Evolutionary conservation across 1,284 basidiomycete genomes (phyloP), one percentile per base, ranked within the genome.

Genomic region (Quambalaria eucalypti): DNA sequence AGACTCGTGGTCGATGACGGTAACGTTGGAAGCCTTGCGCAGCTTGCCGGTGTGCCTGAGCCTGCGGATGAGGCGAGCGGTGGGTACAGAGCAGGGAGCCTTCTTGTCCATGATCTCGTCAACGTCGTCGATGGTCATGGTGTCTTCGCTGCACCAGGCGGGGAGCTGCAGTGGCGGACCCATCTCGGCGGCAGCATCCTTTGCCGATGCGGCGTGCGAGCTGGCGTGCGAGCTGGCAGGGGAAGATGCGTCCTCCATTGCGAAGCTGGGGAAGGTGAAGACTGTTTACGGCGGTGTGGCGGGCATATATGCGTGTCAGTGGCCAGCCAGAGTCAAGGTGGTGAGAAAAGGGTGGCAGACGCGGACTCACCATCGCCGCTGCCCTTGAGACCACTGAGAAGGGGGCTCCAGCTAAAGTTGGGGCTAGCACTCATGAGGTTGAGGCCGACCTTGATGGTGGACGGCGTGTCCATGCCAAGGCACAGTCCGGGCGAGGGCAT

Each of bases 41-140:
- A 9, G n/a, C 7, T 33, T 26, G 6, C 29, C 31, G 5, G 52
- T 30, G 2, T 39, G 12, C 2, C 51, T 21, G 46, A 57, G 60
- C 7, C 46, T 51, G n/a, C 56, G 50, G 21, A 21, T 39, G 16
- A 14, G 36, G 36, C 36, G 36, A n/a, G 21, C 16, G 16, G 16
- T 39, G 5, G 5, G 4, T 4, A 21, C 16, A n/a, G 36, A 21
- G 4, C 16, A n/a, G 4, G 21, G 36, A 10, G 36, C 36, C 36
- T 14, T n/a, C 36, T 14, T n/a, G 3, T 14, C 16, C n/a, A 56
- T 51, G 14, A 26, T 38, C 52, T 30, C 39, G 26, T 7, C 57
- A 51, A 51, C 44, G 9, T 36, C 28, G 26, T 59, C 57, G 12
- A 29, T 19, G 21, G 57, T n/a, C n/a, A n/a, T 39, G 36, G 36